These are phyloP conservation scores for Beauveria australis DNA, from an alignment of 2,329 filamentous ascomycete species.

Conservation along the genomic window DNA sequence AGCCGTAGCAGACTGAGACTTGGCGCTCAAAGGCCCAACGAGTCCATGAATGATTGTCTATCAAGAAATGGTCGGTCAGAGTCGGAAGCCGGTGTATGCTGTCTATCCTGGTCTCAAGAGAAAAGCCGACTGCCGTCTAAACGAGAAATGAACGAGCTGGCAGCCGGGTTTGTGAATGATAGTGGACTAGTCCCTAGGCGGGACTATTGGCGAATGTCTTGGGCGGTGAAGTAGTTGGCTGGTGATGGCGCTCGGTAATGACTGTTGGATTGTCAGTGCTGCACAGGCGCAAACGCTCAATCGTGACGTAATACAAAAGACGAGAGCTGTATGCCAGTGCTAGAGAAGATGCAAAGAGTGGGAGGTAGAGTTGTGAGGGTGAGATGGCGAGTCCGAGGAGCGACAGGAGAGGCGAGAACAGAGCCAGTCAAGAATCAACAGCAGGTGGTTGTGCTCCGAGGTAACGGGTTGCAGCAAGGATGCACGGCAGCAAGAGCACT, in stretches of 20 bases:
- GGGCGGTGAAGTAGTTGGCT: constrained; percentile 5
- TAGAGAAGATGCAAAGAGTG: background rate
- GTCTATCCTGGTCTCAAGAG: background rate
- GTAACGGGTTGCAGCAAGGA: background rate
- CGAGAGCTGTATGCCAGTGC: background rate
- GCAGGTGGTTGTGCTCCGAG: background rate
- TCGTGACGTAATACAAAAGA: background rate
- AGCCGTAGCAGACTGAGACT: background rate
- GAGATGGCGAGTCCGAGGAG: background rate
- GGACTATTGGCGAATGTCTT: constrained; percentile 6
- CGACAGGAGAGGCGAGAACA: background rate
- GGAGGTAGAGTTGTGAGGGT: background rate
- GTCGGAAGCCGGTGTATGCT: background rate
- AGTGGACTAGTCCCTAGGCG: constrained; percentile 2
- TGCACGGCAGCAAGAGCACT: background rate
- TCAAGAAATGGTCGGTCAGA: background rate
- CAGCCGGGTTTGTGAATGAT: background rate
- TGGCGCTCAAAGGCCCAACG: background rate
- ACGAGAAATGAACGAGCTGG: background rate
- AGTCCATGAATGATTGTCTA: constrained; percentile 5
- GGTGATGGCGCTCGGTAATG: background rate
- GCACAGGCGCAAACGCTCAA: background rate
- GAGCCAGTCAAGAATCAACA: background rate
- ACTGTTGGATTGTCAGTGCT: background rate
- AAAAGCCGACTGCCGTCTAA: background rate